Evolutionary conservation across 108 stramenopile species (phyloP).

Genomic region (Cyclostephanos tholiformis): DNA sequence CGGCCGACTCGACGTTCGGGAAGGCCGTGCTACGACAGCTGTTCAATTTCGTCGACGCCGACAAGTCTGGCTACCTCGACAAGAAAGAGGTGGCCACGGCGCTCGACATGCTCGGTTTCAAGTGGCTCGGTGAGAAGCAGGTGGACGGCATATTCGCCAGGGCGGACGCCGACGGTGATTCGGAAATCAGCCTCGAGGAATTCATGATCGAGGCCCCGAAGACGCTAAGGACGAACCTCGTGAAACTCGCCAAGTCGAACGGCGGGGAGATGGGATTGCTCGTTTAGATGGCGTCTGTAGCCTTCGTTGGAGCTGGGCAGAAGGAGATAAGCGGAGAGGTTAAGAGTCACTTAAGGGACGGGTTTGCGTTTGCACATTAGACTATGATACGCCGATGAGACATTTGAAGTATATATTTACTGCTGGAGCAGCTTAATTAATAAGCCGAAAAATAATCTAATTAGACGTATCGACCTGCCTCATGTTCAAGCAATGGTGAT

Average conservation of each 20-base stretch:
- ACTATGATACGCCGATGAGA: no score
- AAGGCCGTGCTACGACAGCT: conserved; percentile 55
- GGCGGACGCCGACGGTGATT: conserved; percentile 73
- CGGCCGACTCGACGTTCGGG: conserved; percentile 68
- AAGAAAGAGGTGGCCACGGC: conserved; percentile 60
- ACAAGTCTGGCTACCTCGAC: conserved; percentile 67
- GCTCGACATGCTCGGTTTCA: conserved; percentile 66
- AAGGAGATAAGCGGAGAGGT: no score
- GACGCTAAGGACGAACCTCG: conserved; percentile 73
- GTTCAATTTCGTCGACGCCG: conserved; percentile 62
- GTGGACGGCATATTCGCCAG: conserved; percentile 68
- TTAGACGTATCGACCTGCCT: no score
- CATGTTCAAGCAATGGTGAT: no score
- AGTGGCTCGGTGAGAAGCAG: conserved; percentile 78
- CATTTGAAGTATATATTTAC: no score
- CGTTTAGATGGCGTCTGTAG: conserved; percentile 40
- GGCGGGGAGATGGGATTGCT: conserved; percentile 85
- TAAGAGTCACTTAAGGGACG: no score
- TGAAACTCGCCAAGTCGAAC: conserved; percentile 88
- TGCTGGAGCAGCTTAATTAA: no score
- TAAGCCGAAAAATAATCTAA: no score
- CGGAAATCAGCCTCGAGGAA: conserved; percentile 70
- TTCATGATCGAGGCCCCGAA: conserved; percentile 73
- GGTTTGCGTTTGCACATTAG: no score
- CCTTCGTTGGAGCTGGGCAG: no score